Base-by-base conservation (phyloP, 345 rosid genomes). In the Gossypium rotundifolium region DNA sequence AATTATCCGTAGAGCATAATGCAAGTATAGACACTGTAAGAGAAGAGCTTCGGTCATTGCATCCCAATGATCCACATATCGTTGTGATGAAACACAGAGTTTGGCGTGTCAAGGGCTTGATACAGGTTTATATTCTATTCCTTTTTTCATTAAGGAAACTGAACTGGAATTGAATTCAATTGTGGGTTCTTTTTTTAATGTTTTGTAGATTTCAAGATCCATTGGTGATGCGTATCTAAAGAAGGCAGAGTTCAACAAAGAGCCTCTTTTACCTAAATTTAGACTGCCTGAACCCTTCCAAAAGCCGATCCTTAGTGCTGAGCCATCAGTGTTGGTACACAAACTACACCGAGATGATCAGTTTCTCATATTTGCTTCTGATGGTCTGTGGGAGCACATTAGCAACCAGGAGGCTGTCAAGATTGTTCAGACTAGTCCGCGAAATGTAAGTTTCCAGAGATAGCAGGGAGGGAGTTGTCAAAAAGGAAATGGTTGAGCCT, bases 371-470 rank as follows among this genome's bases (percentile, higher is more conserved):
- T 88, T 92, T 73, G 98, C 92, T 78, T 94, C 96, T 11, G 96
- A 92, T 78, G 98, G 98, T 53, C 85, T 94, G 6, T 92, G 96
- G 96, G 98, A 94, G 83, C 94, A 90, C 71, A 85, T 90, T 70
- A 88, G 85, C 82, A 89, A 83, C 27, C 86, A 89, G 78, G 89
- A 87, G 55, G 97, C 90, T 42, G 90, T 89, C 0, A 82, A 87
- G 58, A 87, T 89, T 46, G 92, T 91, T 22, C 81, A 84, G 9
- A 81, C 27, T 59, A 69, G 58, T 60, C 94, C 97, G 0, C 89
- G 86, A 38, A 74, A 81, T 46, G 96, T 90, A 84, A 81, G 93
- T 61, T 40, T 11, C 25, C 27, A 25, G 8, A 45, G 69, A 72
- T 20, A 12, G 25, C 62, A 10, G 0, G 16, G 29, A 57, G 23